A percentile compares a stretch with the other conserved stretches of the same genome.
These are phyloP conservation scores for Hortiboletus campestris DNA, from an alignment of 768 basidiomycete genomes.

Conservation along the genomic window DNA sequence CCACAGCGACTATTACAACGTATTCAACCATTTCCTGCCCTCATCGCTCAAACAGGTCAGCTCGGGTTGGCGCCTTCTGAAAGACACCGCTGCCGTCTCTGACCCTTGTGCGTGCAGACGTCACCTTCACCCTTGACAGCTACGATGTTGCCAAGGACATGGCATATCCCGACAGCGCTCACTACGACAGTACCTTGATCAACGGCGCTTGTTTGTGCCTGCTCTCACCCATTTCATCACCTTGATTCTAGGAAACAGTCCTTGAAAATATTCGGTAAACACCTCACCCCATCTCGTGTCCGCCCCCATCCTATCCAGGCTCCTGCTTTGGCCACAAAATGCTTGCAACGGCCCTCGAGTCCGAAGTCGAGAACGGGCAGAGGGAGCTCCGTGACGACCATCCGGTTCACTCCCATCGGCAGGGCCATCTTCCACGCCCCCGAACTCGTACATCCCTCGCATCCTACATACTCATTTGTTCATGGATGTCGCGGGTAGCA, in stretches of 20 bases:
- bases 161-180: constrained; percentile 60
- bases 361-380: constrained; percentile 40
- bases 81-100: not conserved
- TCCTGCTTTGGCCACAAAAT: constrained; percentile 94
- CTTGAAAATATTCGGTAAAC: constrained; percentile 69
- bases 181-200: constrained; percentile 70
- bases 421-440: not conserved
- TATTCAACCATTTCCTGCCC: constrained; percentile 50
- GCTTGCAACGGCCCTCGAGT: constrained; percentile 68
- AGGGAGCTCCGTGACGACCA: not conserved
- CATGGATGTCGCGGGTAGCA: not conserved
- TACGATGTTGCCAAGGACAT: constrained; percentile 86
- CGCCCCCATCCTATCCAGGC: constrained; percentile 38
- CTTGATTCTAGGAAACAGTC: constrained; percentile 40
- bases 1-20: constrained; percentile 53
- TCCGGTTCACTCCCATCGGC: not conserved
- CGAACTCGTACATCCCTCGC: not conserved
- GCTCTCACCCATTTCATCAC: not conserved
- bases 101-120: constrained; percentile 5
- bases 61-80: constrained; percentile 8
- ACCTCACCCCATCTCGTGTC: too few relatives aligned
- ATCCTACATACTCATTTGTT: not conserved
- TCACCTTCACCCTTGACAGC: constrained; percentile 53
- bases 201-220: constrained; percentile 74
- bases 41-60: constrained; percentile 25